These are phyloP conservation scores for Penicillium goetzii DNA, from an alignment of 495 filamentous ascomycete genomes.

Conservation along the genomic window DNA sequence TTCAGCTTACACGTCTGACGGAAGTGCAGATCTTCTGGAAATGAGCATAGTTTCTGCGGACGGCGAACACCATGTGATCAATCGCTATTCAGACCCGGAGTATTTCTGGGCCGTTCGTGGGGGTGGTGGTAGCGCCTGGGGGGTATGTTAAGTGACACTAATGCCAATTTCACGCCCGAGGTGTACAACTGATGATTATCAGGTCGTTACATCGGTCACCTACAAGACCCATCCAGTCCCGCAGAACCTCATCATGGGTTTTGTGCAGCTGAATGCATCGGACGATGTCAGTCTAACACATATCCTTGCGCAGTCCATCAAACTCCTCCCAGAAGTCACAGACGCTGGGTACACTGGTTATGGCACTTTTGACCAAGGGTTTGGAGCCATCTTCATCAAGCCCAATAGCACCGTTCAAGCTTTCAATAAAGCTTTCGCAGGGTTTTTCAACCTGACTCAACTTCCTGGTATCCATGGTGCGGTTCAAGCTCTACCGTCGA, in stretches of 20 bases:
- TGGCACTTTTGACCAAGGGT: not conserved
- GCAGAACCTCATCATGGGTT: constrained; percentile 2
- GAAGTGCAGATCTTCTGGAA: constrained; percentile 8
- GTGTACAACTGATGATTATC: not conserved
- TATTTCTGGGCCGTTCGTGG: constrained; percentile 14
- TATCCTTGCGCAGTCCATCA: not conserved
- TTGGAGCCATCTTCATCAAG: constrained; percentile 4
- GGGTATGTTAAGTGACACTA: not conserved
- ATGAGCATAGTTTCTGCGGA: constrained; percentile 12
- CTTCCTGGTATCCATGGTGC: not conserved
- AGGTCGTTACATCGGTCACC: constrained; percentile 14
- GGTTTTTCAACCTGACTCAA: not conserved
- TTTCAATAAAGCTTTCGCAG: not conserved
- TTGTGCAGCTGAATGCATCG: constrained; percentile 11
- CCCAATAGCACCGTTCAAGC: not conserved
- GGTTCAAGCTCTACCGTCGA: not conserved
- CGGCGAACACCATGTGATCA: constrained; percentile 3
- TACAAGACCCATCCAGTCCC: constrained; percentile 13
- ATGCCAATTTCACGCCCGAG: not conserved
- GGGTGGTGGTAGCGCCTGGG: constrained; percentile 11
- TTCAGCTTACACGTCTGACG: not conserved
- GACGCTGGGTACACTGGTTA: not conserved
- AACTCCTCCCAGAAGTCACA: not conserved
- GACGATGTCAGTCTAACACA: not conserved
- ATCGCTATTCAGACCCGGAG: constrained; percentile 9